Conservation (phyloP, 2,329 filamentous ascomycete species). For the Chaetothyriales sp. region DNA sequence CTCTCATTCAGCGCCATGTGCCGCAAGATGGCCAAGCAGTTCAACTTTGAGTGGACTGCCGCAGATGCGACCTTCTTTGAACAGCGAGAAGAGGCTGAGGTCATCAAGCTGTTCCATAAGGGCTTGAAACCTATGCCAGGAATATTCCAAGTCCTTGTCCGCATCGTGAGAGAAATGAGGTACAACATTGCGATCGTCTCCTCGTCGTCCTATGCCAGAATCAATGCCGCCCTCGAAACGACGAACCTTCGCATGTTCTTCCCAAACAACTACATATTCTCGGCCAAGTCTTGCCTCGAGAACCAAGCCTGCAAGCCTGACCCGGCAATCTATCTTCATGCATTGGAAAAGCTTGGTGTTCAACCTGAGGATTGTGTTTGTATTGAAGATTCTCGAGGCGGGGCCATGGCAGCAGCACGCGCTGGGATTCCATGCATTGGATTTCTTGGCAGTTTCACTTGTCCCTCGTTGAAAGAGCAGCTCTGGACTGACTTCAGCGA, state of each 20-base stretch:
- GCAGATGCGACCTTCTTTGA: conserved; percentile 63
- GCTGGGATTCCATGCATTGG: conserved; percentile 69
- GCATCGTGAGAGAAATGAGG: conserved; percentile 44
- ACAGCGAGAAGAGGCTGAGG: conserved; percentile 60
- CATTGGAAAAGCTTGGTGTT: conserved; percentile 58
- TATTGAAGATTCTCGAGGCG: conserved; percentile 79
- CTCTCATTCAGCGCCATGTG: conserved; percentile 72
- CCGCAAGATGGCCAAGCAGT: conserved; percentile 47
- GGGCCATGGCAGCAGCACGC: conserved; percentile 59
- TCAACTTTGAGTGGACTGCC: conserved; percentile 53
- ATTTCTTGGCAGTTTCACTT: conserved; percentile 66
- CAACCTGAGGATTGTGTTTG: conserved; percentile 58
- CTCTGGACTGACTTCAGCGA: conserved; percentile 56
- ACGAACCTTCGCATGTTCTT: conserved; percentile 71
- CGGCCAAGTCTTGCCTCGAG: conserved; percentile 61
- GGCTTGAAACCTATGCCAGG: conserved; percentile 54
- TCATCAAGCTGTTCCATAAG: conserved; percentile 63
- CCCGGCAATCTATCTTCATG: conserved; percentile 71
- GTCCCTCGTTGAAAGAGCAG: conserved; percentile 43
- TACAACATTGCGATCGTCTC: conserved; percentile 70
- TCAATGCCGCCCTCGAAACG: conserved; percentile 63
- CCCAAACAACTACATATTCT: conserved; percentile 58
- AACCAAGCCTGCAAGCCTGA: conserved; percentile 82
- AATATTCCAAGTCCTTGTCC: conserved; percentile 51
- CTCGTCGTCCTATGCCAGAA: conserved; percentile 61